Percentiles rank a stretch among this genome's conserved stretches.
Conservation (phyloP, 306 rosid genomes). For the Cucurbita maxima region DNA sequence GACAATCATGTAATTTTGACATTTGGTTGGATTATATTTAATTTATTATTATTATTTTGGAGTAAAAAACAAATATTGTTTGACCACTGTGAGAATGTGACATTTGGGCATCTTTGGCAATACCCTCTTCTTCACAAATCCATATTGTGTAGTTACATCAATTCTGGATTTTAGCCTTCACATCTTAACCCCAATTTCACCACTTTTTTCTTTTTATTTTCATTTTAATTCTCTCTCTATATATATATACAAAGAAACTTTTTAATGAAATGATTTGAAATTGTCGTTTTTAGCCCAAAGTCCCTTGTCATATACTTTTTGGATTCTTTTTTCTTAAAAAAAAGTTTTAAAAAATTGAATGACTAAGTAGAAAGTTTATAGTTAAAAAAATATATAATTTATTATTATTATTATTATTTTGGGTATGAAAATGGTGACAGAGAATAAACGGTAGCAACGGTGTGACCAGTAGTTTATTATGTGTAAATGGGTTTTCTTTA, state of each 20-base stretch:
- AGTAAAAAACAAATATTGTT: not conserved
- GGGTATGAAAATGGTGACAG: not conserved
- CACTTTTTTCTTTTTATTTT: not conserved
- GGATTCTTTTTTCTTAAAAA: not conserved
- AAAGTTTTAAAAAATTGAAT: not conserved
- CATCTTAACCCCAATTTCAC: not conserved
- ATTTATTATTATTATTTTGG: not conserved
- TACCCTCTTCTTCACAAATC: not conserved
- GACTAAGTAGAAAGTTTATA: no score
- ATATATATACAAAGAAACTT: not conserved
- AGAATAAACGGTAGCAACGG: slow-evolving; percentile 7
- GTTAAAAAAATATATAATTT: no score
- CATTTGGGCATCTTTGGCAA: not conserved
- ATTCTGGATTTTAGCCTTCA: not conserved
- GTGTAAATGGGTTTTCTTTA: not conserved
- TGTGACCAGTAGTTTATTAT: slow-evolving; percentile 12
- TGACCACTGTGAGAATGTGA: slow-evolving; percentile 1
- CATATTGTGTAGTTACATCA: slow-evolving; percentile 19
- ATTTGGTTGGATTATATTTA: not conserved
- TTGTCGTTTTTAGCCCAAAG: not conserved
- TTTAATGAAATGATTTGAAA: not conserved
- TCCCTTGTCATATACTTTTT: not conserved
- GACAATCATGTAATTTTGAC: not conserved
- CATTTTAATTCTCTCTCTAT: no score
- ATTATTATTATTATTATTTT: not conserved